Conservation (phyloP, 305 asterid species). For the Fraxinus latifolia region DNA sequence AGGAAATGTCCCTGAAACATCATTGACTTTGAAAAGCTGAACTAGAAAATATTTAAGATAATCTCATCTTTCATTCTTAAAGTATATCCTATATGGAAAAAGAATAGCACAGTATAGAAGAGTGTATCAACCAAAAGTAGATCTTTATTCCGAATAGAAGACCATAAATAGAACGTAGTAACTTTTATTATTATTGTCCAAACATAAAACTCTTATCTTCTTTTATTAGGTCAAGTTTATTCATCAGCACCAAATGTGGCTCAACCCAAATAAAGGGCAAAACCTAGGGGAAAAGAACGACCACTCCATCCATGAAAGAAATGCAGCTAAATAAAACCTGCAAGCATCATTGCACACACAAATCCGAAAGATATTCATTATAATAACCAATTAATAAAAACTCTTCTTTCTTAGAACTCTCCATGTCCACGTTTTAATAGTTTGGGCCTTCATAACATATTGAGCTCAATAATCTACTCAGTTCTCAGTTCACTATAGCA, state of each 20-base stretch:
- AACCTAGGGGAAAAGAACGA: neutral
- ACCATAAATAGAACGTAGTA: neutral
- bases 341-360: neutral
- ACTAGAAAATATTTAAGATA: neutral
- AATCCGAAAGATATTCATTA: neutral
- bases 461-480: neutral
- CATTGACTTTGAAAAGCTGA: conserved; percentile 14
- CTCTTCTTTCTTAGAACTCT: neutral
- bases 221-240: neutral
- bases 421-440: neutral
- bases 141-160: neutral
- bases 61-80: neutral
- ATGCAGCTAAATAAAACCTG: neutral
- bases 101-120: neutral
- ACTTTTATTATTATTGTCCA: neutral
- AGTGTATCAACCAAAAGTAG: neutral
- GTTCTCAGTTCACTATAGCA: neutral
- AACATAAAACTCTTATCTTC: neutral
- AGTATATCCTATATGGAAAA: neutral
- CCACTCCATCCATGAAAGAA: neutral
- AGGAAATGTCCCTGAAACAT: conserved; percentile 75
- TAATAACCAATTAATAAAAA: neutral
- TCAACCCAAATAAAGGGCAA: neutral
- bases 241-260: neutral
- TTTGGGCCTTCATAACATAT: neutral